Evolutionary conservation across 306 rosid species (phyloP), one percentile per base, ranked within the genome.

Genomic region (Cucurbita maxima): DNA sequence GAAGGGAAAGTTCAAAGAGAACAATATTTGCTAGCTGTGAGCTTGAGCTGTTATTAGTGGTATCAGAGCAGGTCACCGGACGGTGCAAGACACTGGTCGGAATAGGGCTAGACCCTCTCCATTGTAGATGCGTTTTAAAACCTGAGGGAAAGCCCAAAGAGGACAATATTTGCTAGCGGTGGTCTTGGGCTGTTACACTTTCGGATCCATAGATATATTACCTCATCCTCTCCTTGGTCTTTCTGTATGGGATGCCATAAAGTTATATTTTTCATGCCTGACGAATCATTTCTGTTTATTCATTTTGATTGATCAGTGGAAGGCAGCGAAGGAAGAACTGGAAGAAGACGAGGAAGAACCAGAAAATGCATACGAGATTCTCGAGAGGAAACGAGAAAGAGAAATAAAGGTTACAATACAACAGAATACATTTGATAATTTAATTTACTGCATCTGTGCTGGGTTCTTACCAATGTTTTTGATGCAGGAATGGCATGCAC

Each of bases 271-370:
- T 51, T 41, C 1, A 14, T 60, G 67, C 20, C 44, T 59, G 58
- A 36, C 20, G 10, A 73, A 14, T 70, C 16, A 12, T 56, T 52
- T 70, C 71, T 43, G 14, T 69, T 72, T 41, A 4, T 40, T 18
- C 34, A 38, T 10, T 63, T 63, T 69, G 45, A 45, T 76, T 73
- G 53, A 54, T 73, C 83, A 91, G 99, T 91, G 99, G 99, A 95
- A 88, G 78, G 99, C 97, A 75, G 99, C 99, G 18, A 95, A 95
- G 84, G 99, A 95, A 84, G 97, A 95, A 80, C 96, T 83, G 67
- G 98, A 89, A 81, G 98, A 89, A 81, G 97, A 90, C 36, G 96
- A 95, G 88, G 90, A 89, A 78, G 99, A 95, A 76, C 92, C 97
- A 14, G 86, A 84, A 63, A 84, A 86, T 78, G 82, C 89, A 43